These are phyloP conservation scores for Teunomyces atbi DNA, from an alignment of 805 yeast genomes.

Conservation along the genomic window DNA sequence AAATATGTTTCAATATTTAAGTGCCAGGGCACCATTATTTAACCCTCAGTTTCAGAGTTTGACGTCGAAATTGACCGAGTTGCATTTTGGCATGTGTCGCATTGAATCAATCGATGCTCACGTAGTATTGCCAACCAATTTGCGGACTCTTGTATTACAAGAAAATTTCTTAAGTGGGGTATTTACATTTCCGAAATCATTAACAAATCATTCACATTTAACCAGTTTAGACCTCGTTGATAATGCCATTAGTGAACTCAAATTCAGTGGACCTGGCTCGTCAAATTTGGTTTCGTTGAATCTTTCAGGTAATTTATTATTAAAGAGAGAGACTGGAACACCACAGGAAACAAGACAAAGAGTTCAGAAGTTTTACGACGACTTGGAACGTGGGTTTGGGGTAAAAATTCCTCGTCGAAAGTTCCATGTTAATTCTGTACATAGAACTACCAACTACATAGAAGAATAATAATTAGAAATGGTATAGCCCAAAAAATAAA, in stretches of 20 bases:
- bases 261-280: not conserved
- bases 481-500: not conserved
- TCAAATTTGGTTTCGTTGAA: slow-evolving; percentile 16
- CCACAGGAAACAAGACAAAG: slow-evolving; percentile 7
- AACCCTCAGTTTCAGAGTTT: not conserved
- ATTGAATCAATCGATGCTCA: slow-evolving; percentile 6
- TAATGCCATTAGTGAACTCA: slow-evolving; percentile 4
- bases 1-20: slow-evolving; percentile 16
- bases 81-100: slow-evolving; percentile 8
- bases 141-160: slow-evolving; percentile 5
- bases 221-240: slow-evolving; percentile 13
- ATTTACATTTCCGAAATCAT: slow-evolving; percentile 9
- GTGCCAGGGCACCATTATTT: slow-evolving; percentile 7
- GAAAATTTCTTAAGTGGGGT: slow-evolving; percentile 13
- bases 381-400: slow-evolving; percentile 21
- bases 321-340: slow-evolving; percentile 11
- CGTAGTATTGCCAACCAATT: slow-evolving; percentile 7
- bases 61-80: slow-evolving; percentile 3
- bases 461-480: not conserved
- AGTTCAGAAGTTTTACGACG: slow-evolving; percentile 22
- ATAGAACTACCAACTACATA: not conserved
- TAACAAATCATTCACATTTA: slow-evolving; percentile 12
- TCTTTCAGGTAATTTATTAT: slow-evolving; percentile 18
- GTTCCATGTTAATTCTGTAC: slow-evolving; percentile 22
- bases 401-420: slow-evolving; percentile 17